Evolutionary conservation across 140 eudicot species (phyloP).

Genomic region (Ambrosia hybrid): DNA sequence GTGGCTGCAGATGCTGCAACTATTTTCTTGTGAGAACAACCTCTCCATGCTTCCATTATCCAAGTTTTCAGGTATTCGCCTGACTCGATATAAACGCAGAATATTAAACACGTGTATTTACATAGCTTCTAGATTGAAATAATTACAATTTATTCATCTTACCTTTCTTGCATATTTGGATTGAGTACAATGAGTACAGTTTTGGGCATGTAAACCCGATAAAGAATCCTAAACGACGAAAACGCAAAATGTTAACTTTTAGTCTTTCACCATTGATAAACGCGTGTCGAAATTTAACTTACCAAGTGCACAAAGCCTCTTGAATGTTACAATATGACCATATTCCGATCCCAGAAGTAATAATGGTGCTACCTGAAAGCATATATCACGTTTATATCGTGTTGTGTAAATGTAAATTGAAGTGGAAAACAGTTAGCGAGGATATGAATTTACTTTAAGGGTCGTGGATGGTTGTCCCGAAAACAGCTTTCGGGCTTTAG

Average conservation of each 20-base stretch:
- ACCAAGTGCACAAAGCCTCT: slow-evolving; percentile 1
- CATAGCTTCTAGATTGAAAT: too few relatives aligned
- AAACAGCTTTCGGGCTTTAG: slow-evolving; percentile 55
- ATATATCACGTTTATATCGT: neutral
- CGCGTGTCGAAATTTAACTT: neutral
- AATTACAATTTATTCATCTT: too few relatives aligned
- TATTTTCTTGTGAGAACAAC: slow-evolving; percentile 79
- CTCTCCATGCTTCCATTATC: slow-evolving; percentile 68
- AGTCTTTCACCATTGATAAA: neutral
- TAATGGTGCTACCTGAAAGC: slow-evolving; percentile 62
- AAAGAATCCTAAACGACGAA: neutral
- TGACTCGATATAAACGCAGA: too few relatives aligned
- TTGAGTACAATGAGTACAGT: slow-evolving; percentile 62
- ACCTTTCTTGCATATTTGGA: slow-evolving; percentile 56
- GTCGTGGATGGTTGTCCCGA: slow-evolving; percentile 94
- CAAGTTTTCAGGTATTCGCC: slow-evolving; percentile 41
- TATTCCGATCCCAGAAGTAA: slow-evolving; percentile 27
- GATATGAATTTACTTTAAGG: slow-evolving; percentile 54
- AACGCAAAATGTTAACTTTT: neutral
- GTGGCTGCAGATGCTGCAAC: slow-evolving; percentile 70
- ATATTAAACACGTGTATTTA: too few relatives aligned
- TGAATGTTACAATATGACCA: slow-evolving; percentile 62
- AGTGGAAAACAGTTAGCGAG: neutral
- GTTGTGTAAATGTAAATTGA: neutral
- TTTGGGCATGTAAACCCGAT: slow-evolving; percentile 42